Evolutionary conservation across 257 asterid species (phyloP), one percentile per base, ranked within the genome.

Genomic region (Solanum habrochaites): DNA sequence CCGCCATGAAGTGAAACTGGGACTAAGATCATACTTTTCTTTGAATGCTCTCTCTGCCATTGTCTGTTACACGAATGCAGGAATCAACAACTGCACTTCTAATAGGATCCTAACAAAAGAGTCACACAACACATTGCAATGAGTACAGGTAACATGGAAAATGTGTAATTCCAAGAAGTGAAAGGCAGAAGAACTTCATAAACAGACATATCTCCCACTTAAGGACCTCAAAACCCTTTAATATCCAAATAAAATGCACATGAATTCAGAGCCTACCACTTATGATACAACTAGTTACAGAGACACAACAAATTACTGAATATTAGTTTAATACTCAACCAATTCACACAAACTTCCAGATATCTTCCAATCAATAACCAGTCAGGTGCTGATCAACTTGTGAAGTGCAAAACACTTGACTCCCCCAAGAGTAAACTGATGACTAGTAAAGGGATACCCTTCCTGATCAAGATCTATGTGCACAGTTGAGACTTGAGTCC

Each of bases 81-180:
- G 98, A 94, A 92, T 97, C 99, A 42, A 97, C 91, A 84, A 95
- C 92, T 81, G 99, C 98, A 91, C 99, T 97, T 91, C 97, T 94
- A 85, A 95, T 90, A 88, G 99, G 99, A 85, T 94, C 98, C 99
- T 97, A 93, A 71, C 49, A 88, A 82, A 89, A 81, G 66, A 81
- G 47, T 49, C 43, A 83, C 11, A 81, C 43, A 31, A 62, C 47
- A 58, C 67, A 82, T 71, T 82, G 74, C 90, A 86, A 45, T 89
- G 20, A 83, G 84, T 86, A 66, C 32, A 11, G 75, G 27, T n/a
- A 43, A 42, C 43, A 78, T 45, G 83, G 49, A 21, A 18, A 47
- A 71, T 3, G 16, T 45, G 25, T 29, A 71, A 31, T 72, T 29
- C 81, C 31, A 84, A 25, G 21, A 42, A 67, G 42, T 42, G 66